Percentiles rank a stretch among this genome's conserved stretches.
These are phyloP conservation scores for Polygonum aviculare DNA, from an alignment of 148 eudicot species.

Conservation along the genomic window DNA sequence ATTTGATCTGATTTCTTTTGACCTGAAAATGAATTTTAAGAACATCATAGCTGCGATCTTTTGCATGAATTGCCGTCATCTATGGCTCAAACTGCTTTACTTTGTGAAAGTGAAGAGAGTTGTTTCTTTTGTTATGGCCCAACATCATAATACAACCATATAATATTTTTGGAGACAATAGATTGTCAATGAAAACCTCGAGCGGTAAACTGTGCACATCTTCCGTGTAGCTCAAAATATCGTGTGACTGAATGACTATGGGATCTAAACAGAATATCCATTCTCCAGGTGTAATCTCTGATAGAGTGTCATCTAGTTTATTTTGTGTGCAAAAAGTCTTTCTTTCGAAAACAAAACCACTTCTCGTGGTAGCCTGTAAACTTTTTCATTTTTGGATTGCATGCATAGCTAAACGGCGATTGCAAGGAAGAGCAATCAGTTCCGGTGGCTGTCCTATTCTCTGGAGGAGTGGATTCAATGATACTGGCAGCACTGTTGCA, in stretches of 20 bases:
- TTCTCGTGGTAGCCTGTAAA: neutral
- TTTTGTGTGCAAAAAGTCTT: neutral
- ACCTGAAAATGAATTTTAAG: neutral
- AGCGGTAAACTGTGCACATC: neutral
- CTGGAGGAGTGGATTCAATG: conserved; percentile 97
- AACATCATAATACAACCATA: neutral
- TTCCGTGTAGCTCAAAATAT: neutral
- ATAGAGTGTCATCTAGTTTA: too few species aligned
- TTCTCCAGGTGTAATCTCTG: neutral
- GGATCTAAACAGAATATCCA: neutral
- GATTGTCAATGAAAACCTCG: neutral
- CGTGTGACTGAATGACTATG: neutral
- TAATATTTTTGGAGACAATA: neutral
- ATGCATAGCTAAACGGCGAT: conserved; percentile 2
- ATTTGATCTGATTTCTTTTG: neutral
- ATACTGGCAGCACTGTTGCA: conserved; percentile 85
- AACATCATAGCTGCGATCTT: neutral
- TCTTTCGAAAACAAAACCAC: neutral
- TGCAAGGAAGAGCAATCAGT: conserved; percentile 26
- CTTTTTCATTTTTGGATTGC: neutral
- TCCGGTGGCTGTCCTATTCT: conserved; percentile 90
- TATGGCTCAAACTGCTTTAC: neutral
- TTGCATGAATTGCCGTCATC: neutral
- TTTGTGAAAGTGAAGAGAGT: neutral
- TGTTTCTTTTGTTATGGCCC: neutral